Evolutionary conservation across 768 basidiomycete species (phyloP), one percentile per base, ranked within the genome.

Genomic region (Trametes coccinea): DNA sequence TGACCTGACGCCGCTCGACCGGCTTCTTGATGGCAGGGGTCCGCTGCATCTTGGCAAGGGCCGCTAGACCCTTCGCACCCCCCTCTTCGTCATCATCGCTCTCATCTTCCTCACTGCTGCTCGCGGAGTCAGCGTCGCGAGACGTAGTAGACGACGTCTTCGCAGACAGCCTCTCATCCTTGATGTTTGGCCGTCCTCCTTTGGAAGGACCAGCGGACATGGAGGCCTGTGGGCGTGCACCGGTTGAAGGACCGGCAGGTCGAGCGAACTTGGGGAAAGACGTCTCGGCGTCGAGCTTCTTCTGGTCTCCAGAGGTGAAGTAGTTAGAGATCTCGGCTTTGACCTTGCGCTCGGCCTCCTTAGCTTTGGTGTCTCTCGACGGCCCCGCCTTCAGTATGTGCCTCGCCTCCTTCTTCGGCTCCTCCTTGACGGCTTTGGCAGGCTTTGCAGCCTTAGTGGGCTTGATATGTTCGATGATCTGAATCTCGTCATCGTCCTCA

Each of bases 1-100:
- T 87, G 64, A 90, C 78, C 69, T 85, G 83, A 41, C 89, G 80
- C 29, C 86, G 82, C 71, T 85, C 82, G 33, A 73, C 70, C 5
- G 77, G 79, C 68, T 85, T 88, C 70, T 78, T 82, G 59, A 85
- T 76, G 67, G 80, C 80, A 8, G 87, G 86, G 2, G 84, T 81
- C 61, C 82, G 83, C 59, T 88, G 87, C 59, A 87, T 72, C 67
- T 82, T 83, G 2, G 77, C 79, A 57, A 92, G 79, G 10, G 79
- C 78, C 1, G 79, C 81, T 62, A 92, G 69, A 61, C 68, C 78
- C 43, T 74, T 81, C 43, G 45, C 53, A 11, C 76, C 76, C 47
- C 73, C 74, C 5, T 77, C 72, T 2, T 71, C 76, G 5, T 77
- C 77, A 8, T 83, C 84, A 11, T 77, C 77, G 4, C 84, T 86